Evolutionary conservation across 345 rosid genomes (phyloP), one percentile per base, ranked within the genome.

Genomic region (Ailanthus altissimus): DNA sequence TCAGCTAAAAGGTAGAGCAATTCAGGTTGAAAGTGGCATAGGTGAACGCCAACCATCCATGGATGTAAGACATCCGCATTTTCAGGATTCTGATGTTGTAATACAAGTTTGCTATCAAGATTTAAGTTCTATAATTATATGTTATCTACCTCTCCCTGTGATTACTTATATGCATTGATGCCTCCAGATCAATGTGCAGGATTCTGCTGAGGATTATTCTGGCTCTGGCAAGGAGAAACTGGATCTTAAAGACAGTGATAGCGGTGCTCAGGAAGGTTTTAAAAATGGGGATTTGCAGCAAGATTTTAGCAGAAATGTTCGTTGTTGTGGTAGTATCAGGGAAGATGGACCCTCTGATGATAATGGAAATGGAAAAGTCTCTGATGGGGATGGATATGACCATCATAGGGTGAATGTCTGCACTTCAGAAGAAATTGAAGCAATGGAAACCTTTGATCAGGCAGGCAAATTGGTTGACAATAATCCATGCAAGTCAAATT

Each of bases 71-170:
- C 70, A 26, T 78, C 83, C 84, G 8, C 84, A 84, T 51, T 68
- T 54, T 53, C 76, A 63, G 62, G 93, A 88, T 81, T 83, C 96
- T 59, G 93, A 88, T 76, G 96, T 86, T 74, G 88, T 93, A 50
- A 91, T 92, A 84, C 76, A 89, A 90, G 97, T 92, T 28, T 70
- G 75, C 57, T 68, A 53, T 60, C 69, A 43, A 46, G 46, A 32
- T 32, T 32, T 1, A 47, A 38, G 57, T 72, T 47, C 25, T 45
- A 75, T 58, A 58, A 75, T 49, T 74, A 59, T 74, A 51, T 54
- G 66, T 28, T 26, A 18, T 32, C 51, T 62, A 75, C 26, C 57
- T 49, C 51, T 45, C 65, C 2, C 8, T 18, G 26, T 56, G 53
- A 45, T 81, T 76, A 36, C 36, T 85, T 59, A 78, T 75, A 0